These are phyloP conservation scores for Polygonum aviculare DNA, from an alignment of 148 eudicot species.

Conservation along the genomic window DNA sequence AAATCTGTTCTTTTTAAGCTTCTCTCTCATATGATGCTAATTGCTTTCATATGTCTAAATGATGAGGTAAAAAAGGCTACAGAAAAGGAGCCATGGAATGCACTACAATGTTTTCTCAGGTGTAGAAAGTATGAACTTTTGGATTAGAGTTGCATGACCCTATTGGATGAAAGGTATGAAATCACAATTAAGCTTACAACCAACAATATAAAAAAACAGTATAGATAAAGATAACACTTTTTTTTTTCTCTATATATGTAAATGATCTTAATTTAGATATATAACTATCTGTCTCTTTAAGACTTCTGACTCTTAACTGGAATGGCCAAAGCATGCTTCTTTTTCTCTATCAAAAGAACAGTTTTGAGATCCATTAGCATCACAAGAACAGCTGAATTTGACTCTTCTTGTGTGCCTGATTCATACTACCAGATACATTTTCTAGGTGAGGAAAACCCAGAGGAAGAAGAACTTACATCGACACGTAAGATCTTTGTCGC, in stretches of 20 bases:
- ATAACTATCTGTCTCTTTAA: not conserved
- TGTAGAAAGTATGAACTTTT: not conserved
- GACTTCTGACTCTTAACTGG: not conserved
- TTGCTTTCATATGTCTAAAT: not conserved
- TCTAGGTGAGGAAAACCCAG: not conserved
- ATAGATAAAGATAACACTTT: not conserved
- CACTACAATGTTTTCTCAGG: not conserved
- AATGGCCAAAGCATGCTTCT: not conserved
- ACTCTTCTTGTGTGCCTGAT: not conserved
- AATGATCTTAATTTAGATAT: not conserved
- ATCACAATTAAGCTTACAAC: not conserved
- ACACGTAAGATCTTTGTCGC: conserved; percentile 33
- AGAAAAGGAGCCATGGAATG: not conserved
- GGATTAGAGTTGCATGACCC: not conserved
- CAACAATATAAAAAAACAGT: not conserved
- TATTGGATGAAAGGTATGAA: not conserved
- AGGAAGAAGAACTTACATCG: conserved; percentile 26
- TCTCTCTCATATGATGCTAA: not conserved
- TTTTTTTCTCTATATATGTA: not conserved
- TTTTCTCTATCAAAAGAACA: not conserved
- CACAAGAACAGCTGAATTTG: too few species aligned
- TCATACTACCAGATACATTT: not conserved
- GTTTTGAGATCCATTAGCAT: too few species aligned
- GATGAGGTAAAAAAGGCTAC: not conserved
- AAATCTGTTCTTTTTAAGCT: not conserved